Base-by-base conservation (phyloP, 2,329 filamentous ascomycete genomes). In the Sclerotinia borealis region DNA sequence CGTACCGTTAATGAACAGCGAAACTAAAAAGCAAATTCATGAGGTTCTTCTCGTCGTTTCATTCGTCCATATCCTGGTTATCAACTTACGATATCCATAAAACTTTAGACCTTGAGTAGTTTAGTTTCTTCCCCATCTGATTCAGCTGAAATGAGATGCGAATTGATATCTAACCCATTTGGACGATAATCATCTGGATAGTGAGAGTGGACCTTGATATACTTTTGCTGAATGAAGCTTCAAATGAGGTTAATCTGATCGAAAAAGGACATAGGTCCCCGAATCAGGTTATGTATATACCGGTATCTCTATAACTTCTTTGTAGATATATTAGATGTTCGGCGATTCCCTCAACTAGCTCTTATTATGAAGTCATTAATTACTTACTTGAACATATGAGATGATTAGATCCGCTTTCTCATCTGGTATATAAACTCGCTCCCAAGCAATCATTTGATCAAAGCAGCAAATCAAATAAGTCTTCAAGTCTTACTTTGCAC, bases 171-270 rank as follows among this genome's bases (percentile, higher is more conserved):
- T 55, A 43, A 31, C 37, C 27, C 8, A 43, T 55, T 55, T 45
- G 39, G 39, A 34, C 19, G 27, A 56, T 45, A 56, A 56, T 34
- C 37, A 25, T 43, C n/a, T 29, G 37, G 25, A 41, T 31, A n/a
- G 36, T 60, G 47, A 51, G 58, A 60, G 58, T 60, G 58, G 58
- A 51, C 58, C 58, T 52, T 52, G 58, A 29, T 54, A n/a, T 45
- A 13, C 22, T 43, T 45, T 25, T 4, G 2, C 27, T 45, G 39
- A 56, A 56, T 22, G 25, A 56, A 45, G 39, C 54, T 34, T 45
- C 39, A 31, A 45, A 34, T n/a, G 10, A 41, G 39, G 39, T 34
- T 39, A 31, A 31, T 22, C 11, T 22, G 27, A 34, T 56, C 22
- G 27, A 34, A 34, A 56, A 43, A 29, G 45, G 37, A 56, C 45